These are phyloP conservation scores for Talaromyces ruber DNA, from an alignment of 495 filamentous ascomycete genomes.

Conservation along the genomic window DNA sequence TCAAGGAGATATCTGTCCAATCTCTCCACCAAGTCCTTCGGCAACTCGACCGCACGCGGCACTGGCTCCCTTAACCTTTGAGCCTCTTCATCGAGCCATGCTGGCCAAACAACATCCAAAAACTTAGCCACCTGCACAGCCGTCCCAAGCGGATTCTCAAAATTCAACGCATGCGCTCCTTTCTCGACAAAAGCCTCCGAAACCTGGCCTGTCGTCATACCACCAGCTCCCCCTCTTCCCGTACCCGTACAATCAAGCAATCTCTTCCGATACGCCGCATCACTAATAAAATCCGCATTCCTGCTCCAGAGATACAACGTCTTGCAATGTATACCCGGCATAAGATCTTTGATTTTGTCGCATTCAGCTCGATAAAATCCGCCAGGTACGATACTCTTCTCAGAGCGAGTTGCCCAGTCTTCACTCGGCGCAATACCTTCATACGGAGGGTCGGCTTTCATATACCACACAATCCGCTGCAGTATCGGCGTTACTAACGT, in stretches of 20 bases:
- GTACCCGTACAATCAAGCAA: slow-evolving; percentile 1
- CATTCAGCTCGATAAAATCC: slow-evolving; percentile 5
- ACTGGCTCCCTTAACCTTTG: neutral
- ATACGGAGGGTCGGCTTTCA: slow-evolving; percentile 4
- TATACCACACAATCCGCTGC: slow-evolving; percentile 3
- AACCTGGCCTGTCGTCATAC: slow-evolving; percentile 2
- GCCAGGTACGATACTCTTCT: neutral
- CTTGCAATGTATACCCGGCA: slow-evolving; percentile 2
- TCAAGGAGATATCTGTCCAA: neutral
- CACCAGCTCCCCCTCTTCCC: slow-evolving; percentile 1
- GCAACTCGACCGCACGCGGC: neutral
- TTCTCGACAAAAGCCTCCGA: slow-evolving; percentile 3
- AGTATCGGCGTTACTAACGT: slow-evolving; percentile 7
- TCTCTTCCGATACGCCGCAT: slow-evolving; percentile 3
- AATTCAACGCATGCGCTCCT: slow-evolving; percentile 5
- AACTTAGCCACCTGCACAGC: slow-evolving; percentile 2
- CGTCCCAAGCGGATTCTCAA: slow-evolving; percentile 7
- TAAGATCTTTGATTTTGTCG: slow-evolving; percentile 2
- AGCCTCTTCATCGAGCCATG: neutral
- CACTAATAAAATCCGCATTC: neutral
- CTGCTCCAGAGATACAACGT: slow-evolving; percentile 5
- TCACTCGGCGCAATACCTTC: neutral
- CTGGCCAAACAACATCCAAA: slow-evolving; percentile 2
- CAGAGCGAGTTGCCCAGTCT: slow-evolving; percentile 4
- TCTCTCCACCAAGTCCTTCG: neutral